Evolutionary conservation across 306 rosid genomes (phyloP), one percentile per base, ranked within the genome.

Genomic region (Quercus engelmannii): DNA sequence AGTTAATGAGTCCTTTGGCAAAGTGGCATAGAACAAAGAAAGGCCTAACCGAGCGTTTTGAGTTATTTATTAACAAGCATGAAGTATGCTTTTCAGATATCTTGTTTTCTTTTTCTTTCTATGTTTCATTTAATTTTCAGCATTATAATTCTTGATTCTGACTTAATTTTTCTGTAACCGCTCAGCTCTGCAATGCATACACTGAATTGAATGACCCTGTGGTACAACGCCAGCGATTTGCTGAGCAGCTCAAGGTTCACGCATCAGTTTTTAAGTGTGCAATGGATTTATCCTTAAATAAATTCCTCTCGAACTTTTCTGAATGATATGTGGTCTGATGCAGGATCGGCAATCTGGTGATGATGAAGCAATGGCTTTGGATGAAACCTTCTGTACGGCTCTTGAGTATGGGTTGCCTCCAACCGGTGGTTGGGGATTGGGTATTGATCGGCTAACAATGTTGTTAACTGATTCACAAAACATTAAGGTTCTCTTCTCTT

Each of bases 371-470:
- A 92, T 92, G 97, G 92, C 96, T 35, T 74, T 92, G 68, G 99
- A 95, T 57, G 97, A 95, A 78, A 89, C 97, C 31, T 95, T 95
- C 78, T 91, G 97, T 80, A 91, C 85, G 0, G 97, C 97, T 73
- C 90, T 95, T 30, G 99, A 95, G 86, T 90, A 95, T 72, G 98
- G 96, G n/a, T 81, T 95, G 82, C 99, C 99, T 10, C 99, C 99
- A 62, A 91, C 97, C 21, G 95, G 90, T 79, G 98, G 99, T 73
- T 95, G 97, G 99, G 99, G 99, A 73, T 51, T 92, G 91, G 99
- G 99, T n/a, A 77, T 92, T 78, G 99, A 95, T 68, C 85, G 99
- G 75, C 79, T 95, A 55, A 62, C 92, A 55, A 95, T 95, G 99
- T 78, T 90, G 75, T 65, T 94, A 28, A 91, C 97, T 0, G 99